Conservation (phyloP, 1,284 basidiomycete genomes). For the Hortiboletus rubellus region DNA sequence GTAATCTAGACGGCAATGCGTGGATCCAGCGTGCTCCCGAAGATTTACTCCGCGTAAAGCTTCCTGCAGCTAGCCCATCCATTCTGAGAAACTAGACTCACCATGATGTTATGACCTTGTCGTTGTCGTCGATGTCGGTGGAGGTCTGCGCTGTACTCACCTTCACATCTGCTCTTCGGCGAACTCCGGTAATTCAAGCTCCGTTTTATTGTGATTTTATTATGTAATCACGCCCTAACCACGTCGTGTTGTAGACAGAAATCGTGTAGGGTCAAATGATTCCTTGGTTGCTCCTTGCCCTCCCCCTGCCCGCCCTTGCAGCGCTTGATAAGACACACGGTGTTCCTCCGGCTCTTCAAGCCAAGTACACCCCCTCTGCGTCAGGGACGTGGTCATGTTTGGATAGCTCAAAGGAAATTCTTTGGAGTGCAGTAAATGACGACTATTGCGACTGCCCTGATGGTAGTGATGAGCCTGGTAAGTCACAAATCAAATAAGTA, state of each 20-base stretch:
- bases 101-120: constrained; percentile 32
- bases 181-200: constrained; percentile 22
- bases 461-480: constrained; percentile 92
- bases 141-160: neutral
- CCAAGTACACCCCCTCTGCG: constrained; percentile 48
- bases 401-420: constrained; percentile 69
- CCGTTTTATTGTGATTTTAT: constrained; percentile 20
- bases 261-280: constrained; percentile 38
- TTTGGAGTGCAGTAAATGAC: constrained; percentile 84
- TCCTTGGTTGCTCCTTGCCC: constrained; percentile 44
- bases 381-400: constrained; percentile 67
- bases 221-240: constrained; percentile 20
- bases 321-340: constrained; percentile 49
- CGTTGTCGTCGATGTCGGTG: constrained; percentile 27
- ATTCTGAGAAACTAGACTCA: constrained; percentile 24
- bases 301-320: constrained; percentile 41
- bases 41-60: neutral
- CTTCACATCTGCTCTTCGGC: constrained; percentile 10
- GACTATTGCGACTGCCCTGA: constrained; percentile 95
- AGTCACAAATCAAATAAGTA: constrained; percentile 1
- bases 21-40: constrained; percentile 23
- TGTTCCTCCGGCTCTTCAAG: constrained; percentile 46
- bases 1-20: constrained; percentile 18
- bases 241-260: neutral
- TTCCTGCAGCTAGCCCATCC: neutral